phyloP scores from a whole-genome alignment of 164 flowering plant genomes.

The Chimonanthus praecox region DNA sequence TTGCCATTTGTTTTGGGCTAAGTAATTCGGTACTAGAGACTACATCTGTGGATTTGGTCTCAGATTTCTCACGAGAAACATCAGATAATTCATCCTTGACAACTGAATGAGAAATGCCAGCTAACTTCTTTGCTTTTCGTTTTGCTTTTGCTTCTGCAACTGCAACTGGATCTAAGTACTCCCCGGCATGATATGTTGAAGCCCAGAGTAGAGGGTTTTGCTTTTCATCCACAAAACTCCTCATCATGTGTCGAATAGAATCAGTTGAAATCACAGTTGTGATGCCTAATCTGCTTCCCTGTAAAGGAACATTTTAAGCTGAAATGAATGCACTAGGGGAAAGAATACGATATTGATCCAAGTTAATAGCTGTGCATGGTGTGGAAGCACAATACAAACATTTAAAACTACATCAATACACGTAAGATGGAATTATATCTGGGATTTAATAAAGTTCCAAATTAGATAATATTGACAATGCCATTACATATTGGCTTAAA shows the following conservation, averaged over 20 bases:
- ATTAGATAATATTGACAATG: too few species aligned
- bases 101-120: constrained; percentile 30
- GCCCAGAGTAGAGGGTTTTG: constrained; percentile 88
- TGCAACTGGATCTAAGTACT: constrained; percentile 68
- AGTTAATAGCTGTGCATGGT: too few species aligned
- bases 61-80: constrained; percentile 32
- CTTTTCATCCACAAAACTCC: constrained; percentile 84
- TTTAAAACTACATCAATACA: too few species aligned
- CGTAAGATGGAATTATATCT: too few species aligned
- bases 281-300: constrained; percentile 86
- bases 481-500: too few species aligned
- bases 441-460: too few species aligned
- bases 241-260: constrained; percentile 93
- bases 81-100: constrained; percentile 36
- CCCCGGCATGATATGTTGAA: constrained; percentile 94
- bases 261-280: constrained; percentile 88
- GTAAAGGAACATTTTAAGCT: constrained; percentile 13
- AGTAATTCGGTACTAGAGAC: constrained; percentile 35
- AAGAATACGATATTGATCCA: background rate
- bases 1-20: constrained; percentile 73
- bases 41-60: constrained; percentile 20
- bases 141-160: constrained; percentile 84
- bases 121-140: constrained; percentile 63
- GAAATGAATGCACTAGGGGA: background rate
- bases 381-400: too few species aligned